Evolutionary conservation across 2,329 filamentous ascomycete genomes (phyloP).

Genomic region (Xylariaceae sp.): DNA sequence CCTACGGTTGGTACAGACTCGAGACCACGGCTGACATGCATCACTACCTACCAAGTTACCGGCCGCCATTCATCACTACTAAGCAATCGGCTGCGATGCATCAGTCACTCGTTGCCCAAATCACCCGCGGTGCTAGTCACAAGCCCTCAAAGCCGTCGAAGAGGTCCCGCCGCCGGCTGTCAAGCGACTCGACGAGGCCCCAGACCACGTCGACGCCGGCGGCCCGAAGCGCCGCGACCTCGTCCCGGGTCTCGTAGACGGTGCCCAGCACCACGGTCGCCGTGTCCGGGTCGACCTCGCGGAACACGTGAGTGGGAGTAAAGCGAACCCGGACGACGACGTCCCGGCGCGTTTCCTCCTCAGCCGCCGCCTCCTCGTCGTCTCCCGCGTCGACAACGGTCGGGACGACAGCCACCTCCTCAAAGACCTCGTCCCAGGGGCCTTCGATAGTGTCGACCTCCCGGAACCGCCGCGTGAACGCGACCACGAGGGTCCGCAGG

Average conservation of each 20-base stretch:
- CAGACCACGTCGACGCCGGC: constrained; percentile 4
- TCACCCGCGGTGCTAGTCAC: not conserved
- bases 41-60: too few species aligned
- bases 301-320: not conserved
- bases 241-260: not conserved
- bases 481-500: constrained; percentile 1
- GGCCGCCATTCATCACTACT: too few species aligned
- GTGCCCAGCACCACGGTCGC: not conserved
- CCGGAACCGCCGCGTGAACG: not conserved
- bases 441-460: constrained; percentile 2
- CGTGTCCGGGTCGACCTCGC: not conserved
- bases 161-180: not conserved
- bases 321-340: too few species aligned
- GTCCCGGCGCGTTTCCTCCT: not conserved
- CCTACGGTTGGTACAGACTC: too few species aligned
- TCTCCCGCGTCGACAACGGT: not conserved
- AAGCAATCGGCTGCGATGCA: too few species aligned
- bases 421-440: not conserved
- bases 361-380: not conserved
- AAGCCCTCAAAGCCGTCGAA: not conserved
- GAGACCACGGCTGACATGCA: too few species aligned
- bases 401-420: not conserved
- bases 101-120: too few species aligned
- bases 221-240: constrained; percentile 1
- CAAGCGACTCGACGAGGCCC: constrained; percentile 1